Evolutionary conservation across 805 yeast genomes (phyloP).

Genomic region (Priceomyces castillae): DNA sequence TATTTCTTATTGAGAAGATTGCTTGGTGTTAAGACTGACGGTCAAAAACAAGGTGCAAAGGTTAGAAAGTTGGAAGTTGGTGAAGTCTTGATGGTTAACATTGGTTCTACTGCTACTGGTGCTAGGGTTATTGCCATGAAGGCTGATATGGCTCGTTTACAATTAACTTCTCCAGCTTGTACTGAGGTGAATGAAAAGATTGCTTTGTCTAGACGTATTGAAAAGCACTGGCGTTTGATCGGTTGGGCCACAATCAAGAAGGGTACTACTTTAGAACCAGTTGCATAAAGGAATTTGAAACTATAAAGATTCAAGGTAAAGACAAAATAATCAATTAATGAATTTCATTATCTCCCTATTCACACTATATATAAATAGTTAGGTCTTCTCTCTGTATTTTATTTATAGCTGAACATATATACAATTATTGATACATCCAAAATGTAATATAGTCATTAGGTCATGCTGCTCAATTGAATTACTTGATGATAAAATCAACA

Average conservation of each 20-base stretch:
- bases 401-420: slow-evolving; percentile 17
- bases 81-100: slow-evolving; percentile 97
- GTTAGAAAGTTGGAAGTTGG: slow-evolving; percentile 91
- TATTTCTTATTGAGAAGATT: slow-evolving; percentile 94
- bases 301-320: neutral
- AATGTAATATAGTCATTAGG: neutral
- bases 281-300: slow-evolving; percentile 32
- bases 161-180: slow-evolving; percentile 97
- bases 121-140: slow-evolving; percentile 97
- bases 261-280: slow-evolving; percentile 85
- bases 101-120: slow-evolving; percentile 99
- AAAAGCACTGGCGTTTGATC: slow-evolving; percentile 99
- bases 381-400: slow-evolving; percentile 10
- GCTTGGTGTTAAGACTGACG: slow-evolving; percentile 97
- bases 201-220: slow-evolving; percentile 98
- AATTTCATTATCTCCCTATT: slow-evolving; percentile 1
- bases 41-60: slow-evolving; percentile 89
- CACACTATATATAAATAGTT: slow-evolving; percentile 5
- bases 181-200: slow-evolving; percentile 97
- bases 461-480: neutral
- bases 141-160: slow-evolving; percentile 99
- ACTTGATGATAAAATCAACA: slow-evolving; percentile 1
- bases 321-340: neutral
- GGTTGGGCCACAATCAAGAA: slow-evolving; percentile 99
- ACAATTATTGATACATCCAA: slow-evolving; percentile 1